Evolutionary conservation across 139 green algal species (phyloP).

Genomic region (Asterochloris sp.): DNA sequence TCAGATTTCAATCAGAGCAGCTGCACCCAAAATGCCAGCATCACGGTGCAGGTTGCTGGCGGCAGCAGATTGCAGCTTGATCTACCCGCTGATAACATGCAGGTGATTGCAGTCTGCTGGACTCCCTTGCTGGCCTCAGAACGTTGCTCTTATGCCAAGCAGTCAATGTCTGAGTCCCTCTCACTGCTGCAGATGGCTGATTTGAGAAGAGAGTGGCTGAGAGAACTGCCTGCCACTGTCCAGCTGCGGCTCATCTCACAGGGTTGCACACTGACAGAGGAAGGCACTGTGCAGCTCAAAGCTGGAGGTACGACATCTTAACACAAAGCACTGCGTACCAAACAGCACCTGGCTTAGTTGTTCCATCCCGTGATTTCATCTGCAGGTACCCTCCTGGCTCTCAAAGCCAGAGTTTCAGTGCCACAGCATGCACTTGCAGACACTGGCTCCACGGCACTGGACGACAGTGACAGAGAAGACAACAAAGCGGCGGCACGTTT

Average conservation of each 20-base stretch:
- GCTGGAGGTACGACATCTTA: not conserved
- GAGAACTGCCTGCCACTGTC: not conserved
- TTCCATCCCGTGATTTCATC: not conserved
- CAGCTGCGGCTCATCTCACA: constrained; percentile 12
- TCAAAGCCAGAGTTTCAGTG: not conserved
- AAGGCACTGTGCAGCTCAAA: not conserved
- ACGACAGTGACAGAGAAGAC: not conserved
- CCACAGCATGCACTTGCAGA: not conserved
- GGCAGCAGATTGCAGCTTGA: no score
- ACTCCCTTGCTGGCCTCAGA: no score
- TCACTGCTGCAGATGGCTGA: not conserved
- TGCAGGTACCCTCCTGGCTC: not conserved
- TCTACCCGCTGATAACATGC: no score
- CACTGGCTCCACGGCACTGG: not conserved
- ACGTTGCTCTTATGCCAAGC: no score
- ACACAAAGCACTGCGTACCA: not conserved
- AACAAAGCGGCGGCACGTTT: not conserved
- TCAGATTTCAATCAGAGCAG: no score
- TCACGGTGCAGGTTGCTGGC: no score
- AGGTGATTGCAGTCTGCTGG: no score
- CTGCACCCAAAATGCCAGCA: no score
- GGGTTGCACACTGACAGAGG: not conserved
- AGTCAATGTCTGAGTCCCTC: no score
- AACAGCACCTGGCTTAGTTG: not conserved
- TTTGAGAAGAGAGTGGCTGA: no score